Conservation (phyloP, 768 basidiomycete species). For the Phaffia australis region DNA sequence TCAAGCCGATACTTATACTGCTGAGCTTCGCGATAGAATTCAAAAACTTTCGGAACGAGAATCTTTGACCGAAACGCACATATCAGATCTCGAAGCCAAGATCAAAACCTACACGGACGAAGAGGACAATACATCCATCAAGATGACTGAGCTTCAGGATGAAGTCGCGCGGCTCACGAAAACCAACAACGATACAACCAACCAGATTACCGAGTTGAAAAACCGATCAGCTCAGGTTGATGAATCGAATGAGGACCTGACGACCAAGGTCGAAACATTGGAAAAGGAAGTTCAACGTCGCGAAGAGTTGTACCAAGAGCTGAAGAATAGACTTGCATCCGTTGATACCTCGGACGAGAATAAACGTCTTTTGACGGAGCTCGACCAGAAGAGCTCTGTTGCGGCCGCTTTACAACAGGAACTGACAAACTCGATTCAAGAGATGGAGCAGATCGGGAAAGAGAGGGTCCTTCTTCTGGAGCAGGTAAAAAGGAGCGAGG, state of each 20-base stretch:
- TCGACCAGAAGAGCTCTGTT: constrained; percentile 69
- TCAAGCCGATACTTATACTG: constrained; percentile 73
- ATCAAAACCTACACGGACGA: constrained; percentile 76
- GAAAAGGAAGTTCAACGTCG: constrained; percentile 69
- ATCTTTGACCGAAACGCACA: constrained; percentile 86
- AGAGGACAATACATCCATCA: constrained; percentile 61
- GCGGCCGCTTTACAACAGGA: constrained; percentile 66
- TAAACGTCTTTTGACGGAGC: constrained; percentile 59
- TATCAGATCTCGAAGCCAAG: constrained; percentile 85
- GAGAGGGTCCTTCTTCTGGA: constrained; percentile 56
- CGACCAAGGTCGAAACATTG: constrained; percentile 59
- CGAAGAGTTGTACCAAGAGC: constrained; percentile 54
- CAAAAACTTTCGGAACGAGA: constrained; percentile 79
- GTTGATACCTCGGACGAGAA: constrained; percentile 50
- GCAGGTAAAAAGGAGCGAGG: constrained; percentile 59
- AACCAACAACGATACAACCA: constrained; percentile 54
- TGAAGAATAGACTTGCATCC: constrained; percentile 60
- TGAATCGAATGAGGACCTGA: constrained; percentile 46
- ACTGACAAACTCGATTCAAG: constrained; percentile 66
- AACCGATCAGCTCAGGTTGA: constrained; percentile 49
- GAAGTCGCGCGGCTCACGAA: constrained; percentile 72
- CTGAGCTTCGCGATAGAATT: constrained; percentile 69
- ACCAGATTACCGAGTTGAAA: constrained; percentile 82
- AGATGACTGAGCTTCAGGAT: constrained; percentile 68
- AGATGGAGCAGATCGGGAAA: constrained; percentile 56